phyloP scores from a whole-genome alignment of 768 basidiomycete genomes.

The Russula ochroleuca region DNA sequence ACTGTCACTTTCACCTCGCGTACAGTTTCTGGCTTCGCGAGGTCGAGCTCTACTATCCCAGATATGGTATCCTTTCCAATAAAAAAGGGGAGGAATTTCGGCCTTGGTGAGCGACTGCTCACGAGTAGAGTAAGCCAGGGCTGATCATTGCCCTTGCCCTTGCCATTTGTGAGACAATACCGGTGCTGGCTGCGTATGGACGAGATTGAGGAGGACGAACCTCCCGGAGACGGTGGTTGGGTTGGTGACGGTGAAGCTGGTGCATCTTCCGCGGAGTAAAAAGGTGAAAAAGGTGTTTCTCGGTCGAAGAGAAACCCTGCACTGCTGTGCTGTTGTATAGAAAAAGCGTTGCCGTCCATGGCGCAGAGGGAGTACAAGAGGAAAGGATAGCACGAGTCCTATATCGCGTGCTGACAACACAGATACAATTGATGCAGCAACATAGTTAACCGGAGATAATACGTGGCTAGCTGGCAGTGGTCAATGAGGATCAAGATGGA shows the following conservation, averaged over 20 bases:
- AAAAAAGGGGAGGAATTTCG: slow-evolving; percentile 44
- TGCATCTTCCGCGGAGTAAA: background rate
- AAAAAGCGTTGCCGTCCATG: background rate
- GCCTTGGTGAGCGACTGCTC: slow-evolving; percentile 40
- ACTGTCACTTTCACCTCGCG: slow-evolving; percentile 49
- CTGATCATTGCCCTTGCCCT: slow-evolving; percentile 38
- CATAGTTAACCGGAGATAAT: background rate
- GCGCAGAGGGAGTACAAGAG: background rate
- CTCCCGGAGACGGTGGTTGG: background rate
- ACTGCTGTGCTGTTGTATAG: too few relatives aligned
- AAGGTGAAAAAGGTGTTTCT: background rate
- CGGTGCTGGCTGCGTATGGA: slow-evolving; percentile 34
- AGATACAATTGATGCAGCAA: background rate
- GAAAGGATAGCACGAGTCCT: background rate
- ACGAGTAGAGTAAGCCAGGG: slow-evolving; percentile 49
- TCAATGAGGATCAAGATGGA: background rate
- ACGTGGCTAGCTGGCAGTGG: background rate
- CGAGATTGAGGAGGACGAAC: background rate
- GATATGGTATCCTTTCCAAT: slow-evolving; percentile 46
- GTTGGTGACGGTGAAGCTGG: background rate
- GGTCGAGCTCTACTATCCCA: slow-evolving; percentile 49
- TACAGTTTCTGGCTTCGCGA: slow-evolving; percentile 46
- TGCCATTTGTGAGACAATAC: slow-evolving; percentile 40
- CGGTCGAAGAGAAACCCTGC: background rate
- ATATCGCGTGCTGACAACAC: background rate